Conservation (phyloP, 169 alveolate genomes). For the Cryptosporidium sp. region DNA sequence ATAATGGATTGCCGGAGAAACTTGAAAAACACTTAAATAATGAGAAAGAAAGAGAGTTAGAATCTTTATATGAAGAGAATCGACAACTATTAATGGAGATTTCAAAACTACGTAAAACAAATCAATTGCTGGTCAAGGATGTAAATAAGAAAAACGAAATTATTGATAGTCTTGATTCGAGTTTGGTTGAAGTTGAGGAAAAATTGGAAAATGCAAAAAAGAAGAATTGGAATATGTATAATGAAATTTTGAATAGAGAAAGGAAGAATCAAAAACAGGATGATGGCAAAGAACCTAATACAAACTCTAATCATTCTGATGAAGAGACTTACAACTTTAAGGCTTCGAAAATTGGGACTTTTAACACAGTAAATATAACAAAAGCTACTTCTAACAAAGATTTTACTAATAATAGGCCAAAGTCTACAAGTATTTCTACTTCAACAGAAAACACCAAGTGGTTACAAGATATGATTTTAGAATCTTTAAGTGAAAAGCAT, state of each 20-base stretch:
- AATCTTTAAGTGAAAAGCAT: conserved; percentile 48
- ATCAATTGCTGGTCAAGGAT: conserved; percentile 59
- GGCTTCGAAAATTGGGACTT: conserved; percentile 44
- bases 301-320: background rate
- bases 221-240: conserved; percentile 61
- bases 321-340: background rate
- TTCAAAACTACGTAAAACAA: conserved; percentile 52
- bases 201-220: conserved; percentile 44
- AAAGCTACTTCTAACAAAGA: background rate
- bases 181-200: conserved; percentile 59
- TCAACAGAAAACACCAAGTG: conserved; percentile 28
- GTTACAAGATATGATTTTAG: conserved; percentile 28
- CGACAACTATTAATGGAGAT: conserved; percentile 47
- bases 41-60: conserved; percentile 67
- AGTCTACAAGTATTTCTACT: conserved; percentile 32
- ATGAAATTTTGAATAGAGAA: conserved; percentile 56
- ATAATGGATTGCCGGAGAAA: conserved; percentile 52
- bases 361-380: conserved; percentile 55
- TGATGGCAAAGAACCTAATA: background rate
- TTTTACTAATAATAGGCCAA: conserved; percentile 8
- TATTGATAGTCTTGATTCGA: conserved; percentile 59
- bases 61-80: conserved; percentile 55
- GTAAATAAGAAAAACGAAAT: conserved; percentile 59
- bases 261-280: background rate
- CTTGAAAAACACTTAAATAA: conserved; percentile 47